phyloP scores from a whole-genome alignment of 495 filamentous ascomycete genomes.

The Diplogelasinospora grovesii region DNA sequence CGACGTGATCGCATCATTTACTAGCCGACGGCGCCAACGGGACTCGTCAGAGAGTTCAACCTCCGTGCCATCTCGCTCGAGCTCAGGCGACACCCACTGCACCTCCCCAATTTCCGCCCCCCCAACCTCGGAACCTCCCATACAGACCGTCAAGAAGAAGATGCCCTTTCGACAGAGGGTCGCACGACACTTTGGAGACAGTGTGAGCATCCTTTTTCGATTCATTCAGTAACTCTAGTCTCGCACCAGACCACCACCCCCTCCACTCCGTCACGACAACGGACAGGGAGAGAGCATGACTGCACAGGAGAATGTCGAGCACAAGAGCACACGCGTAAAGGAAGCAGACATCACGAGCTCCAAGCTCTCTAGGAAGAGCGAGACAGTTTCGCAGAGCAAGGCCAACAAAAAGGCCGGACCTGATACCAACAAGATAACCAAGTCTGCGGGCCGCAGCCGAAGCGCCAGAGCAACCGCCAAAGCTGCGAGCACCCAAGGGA shows the following conservation, averaged over 20 bases:
- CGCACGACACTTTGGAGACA: constrained; percentile 29
- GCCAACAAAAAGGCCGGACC: not conserved
- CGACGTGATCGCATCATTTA: not conserved
- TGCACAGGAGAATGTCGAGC: no score
- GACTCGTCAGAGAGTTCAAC: not conserved
- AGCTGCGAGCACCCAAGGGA: no score
- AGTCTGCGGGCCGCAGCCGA: not conserved
- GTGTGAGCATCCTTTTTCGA: constrained; percentile 18
- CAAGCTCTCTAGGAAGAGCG: not conserved
- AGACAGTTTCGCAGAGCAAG: not conserved
- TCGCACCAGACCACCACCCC: not conserved
- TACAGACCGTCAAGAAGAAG: constrained; percentile 1
- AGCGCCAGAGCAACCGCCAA: not conserved
- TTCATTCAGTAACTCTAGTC: not conserved
- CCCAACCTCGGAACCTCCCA: not conserved
- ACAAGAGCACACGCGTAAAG: no score
- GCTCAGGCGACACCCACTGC: no score
- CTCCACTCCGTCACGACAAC: not conserved
- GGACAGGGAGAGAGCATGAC: no score
- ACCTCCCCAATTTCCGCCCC: not conserved
- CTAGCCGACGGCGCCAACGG: not conserved
- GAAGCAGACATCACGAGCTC: no score
- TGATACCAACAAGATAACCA: constrained; percentile 1
- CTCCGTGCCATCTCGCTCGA: no score
- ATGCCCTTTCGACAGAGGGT: constrained; percentile 31